Evolutionary conservation across 1,139 yeast genomes (phyloP).

Genomic region (Kodamaea derodonti): DNA sequence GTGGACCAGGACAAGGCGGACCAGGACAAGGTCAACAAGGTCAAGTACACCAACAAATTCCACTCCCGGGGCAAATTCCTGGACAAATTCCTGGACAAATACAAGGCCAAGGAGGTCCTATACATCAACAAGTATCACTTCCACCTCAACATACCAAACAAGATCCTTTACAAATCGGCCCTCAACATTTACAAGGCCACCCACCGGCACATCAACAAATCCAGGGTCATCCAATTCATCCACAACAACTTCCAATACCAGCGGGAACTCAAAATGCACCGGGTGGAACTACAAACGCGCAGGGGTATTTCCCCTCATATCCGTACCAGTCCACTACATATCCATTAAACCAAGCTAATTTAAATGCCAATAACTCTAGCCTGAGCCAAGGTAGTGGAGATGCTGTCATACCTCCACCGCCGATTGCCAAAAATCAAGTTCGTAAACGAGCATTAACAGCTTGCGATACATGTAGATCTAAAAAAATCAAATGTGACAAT

Average conservation of each 20-base stretch:
- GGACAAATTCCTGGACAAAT: background rate
- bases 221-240: background rate
- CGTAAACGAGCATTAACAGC: constrained; percentile 44
- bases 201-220: background rate
- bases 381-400: background rate
- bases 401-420: background rate
- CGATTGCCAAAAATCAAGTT: constrained; percentile 6
- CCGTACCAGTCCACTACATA: background rate
- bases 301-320: background rate
- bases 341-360: background rate
- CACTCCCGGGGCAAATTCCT: background rate
- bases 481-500: constrained; percentile 52
- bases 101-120: background rate
- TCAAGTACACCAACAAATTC: background rate
- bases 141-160: background rate
- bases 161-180: constrained; percentile 1
- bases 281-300: background rate
- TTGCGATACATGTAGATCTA: constrained; percentile 45
- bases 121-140: background rate
- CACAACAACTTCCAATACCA: background rate
- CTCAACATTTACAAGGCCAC: background rate
- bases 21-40: constrained; percentile 1
- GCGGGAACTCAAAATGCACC: background rate
- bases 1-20: constrained; percentile 1
- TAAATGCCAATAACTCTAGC: background rate